Conservation (phyloP, 306 rosid species). For the Fagus crenata region DNA sequence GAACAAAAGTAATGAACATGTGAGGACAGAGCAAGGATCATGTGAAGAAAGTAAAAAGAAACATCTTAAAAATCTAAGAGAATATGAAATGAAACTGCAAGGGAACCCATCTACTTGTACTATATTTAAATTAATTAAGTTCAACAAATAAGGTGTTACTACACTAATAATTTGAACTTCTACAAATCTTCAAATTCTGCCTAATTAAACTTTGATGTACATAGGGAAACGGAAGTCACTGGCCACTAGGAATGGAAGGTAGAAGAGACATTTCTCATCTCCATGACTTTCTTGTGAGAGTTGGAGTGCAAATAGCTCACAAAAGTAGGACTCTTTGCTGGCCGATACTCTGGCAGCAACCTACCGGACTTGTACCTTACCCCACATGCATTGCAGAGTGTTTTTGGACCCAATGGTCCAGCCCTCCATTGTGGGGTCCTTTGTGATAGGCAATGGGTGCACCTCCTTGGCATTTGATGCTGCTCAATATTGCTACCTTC, state of each 20-base stretch:
- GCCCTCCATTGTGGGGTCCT: conserved; percentile 85
- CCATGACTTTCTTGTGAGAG: conserved; percentile 77
- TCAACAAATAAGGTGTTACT: neutral
- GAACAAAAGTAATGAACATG: neutral
- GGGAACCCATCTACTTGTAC: neutral
- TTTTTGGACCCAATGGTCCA: conserved; percentile 74
- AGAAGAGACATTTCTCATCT: conserved; percentile 58
- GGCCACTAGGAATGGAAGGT: conserved; percentile 32
- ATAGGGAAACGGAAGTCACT: conserved; percentile 24
- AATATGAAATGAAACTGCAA: neutral
- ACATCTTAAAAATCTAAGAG: neutral
- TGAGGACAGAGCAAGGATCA: neutral
- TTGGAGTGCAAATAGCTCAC: conserved; percentile 66
- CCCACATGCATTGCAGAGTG: conserved; percentile 76
- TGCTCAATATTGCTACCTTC: conserved; percentile 28
- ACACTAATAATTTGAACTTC: neutral
- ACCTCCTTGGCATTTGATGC: conserved; percentile 47
- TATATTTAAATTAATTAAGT: no score
- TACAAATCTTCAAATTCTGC: conserved; percentile 27
- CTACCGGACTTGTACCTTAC: conserved; percentile 72
- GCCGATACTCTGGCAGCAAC: conserved; percentile 66
- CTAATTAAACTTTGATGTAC: conserved; percentile 34
- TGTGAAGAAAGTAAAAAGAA: neutral
- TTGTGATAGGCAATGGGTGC: conserved; percentile 62
- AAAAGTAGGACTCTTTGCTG: conserved; percentile 72